Percentiles rank a stretch among this genome's conserved stretches.
These are phyloP conservation scores for Fusarium sp. DNA, from an alignment of 2,329 filamentous ascomycete genomes.

Conservation along the genomic window DNA sequence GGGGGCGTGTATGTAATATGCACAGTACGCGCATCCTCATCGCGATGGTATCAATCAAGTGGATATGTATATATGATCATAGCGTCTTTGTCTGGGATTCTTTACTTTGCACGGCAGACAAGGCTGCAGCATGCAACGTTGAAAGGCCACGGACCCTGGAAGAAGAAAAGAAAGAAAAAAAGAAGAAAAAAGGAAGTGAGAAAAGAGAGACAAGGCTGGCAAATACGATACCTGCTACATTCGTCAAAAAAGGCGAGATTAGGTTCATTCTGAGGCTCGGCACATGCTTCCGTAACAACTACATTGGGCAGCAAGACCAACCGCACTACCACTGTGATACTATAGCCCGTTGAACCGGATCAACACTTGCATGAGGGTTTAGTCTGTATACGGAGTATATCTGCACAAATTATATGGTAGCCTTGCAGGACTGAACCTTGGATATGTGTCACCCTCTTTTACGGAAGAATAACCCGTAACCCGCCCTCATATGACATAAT, in stretches of 20 bases:
- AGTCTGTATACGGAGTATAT: constrained; percentile 11
- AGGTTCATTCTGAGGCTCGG: constrained; percentile 1
- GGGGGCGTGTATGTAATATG: constrained; percentile 21
- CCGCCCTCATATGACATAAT: constrained; percentile 1
- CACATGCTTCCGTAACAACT: constrained; percentile 3
- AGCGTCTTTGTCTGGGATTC: neutral
- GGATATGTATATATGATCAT: constrained; percentile 17
- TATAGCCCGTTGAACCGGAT: too few relatives aligned
- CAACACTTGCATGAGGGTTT: too few relatives aligned
- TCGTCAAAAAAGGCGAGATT: constrained; percentile 5
- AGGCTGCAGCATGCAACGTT: constrained; percentile 14
- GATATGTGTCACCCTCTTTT: too few relatives aligned
- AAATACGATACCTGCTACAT: constrained; percentile 10
- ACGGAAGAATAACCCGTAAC: constrained; percentile 10
- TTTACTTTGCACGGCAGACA: neutral
- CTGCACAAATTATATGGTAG: neutral
- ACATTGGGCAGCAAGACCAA: too few relatives aligned
- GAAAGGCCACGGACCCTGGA: constrained; percentile 4
- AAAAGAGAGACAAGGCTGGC: constrained; percentile 2
- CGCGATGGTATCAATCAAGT: constrained; percentile 24
- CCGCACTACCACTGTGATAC: neutral
- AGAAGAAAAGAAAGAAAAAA: constrained; percentile 2
- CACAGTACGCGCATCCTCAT: constrained; percentile 4
- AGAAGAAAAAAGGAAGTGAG: neutral
- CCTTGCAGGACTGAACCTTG: constrained; percentile 11